Evolutionary conservation across 768 basidiomycete species (phyloP), one percentile per base, ranked within the genome.

Genomic region (Tephrocybe rancida): DNA sequence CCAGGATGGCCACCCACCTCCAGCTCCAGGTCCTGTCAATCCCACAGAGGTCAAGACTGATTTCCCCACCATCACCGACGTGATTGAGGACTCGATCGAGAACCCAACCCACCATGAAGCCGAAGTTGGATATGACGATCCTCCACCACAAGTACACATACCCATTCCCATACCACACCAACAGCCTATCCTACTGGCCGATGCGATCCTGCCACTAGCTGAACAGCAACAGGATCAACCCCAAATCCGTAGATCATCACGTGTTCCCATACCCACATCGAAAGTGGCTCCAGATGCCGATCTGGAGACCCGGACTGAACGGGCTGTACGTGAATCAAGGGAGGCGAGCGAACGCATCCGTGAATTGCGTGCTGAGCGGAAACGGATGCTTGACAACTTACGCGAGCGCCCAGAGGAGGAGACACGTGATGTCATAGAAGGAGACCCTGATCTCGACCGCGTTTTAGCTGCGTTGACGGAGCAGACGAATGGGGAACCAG

Each of bases 1-100:
- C 14, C 59, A 61, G 26, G 48, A 62, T 21, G 58, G 56, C 9
- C 37, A 38, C n/a, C 37, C 8, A 18, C 37, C 7, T 24, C n/a
- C 11, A 25, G 16, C 3, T 5, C 5, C 24, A 37, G 21, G 6
- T 10, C 37, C 37, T 7, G 11, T 18, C n/a, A 10, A 10, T 7
- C 11, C 5, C 8, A 38, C 37, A 10, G 11, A 7, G 30, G 13
- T 32, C 7, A 18, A 38, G 37, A 5, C 48, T 51, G 11, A 39
- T 29, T 16, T 21, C 30, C 14, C 32, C 25, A 2, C 25, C 37
- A 35, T 27, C 26, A 19, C 39, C 4, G 16, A 27, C 16, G 44
- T 48, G n/a, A 14, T 10, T 3, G 35, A 52, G 14, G 47, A 55
- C 2, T 6, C 6, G 1, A n/a, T 25, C 18, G 14, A 25, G 3